A percentile compares a stretch with the other conserved stretches of the same genome.
Evolutionary conservation across 345 rosid genomes (phyloP).

Genomic region (Raphanus raphanistrum): DNA sequence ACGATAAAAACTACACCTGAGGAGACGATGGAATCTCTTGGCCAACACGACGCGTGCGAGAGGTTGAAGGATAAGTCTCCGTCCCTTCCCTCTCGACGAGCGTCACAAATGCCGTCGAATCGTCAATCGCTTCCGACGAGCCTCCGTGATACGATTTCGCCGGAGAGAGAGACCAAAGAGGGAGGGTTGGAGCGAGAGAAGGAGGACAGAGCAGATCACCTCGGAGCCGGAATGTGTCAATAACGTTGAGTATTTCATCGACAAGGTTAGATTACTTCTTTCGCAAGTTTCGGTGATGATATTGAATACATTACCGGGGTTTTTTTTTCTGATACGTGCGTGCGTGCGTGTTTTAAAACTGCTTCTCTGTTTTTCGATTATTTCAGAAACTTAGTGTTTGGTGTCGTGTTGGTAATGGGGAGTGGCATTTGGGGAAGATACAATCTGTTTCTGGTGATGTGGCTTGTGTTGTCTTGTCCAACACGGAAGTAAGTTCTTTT

Average conservation of each 20-base stretch:
- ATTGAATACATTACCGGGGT: not conserved
- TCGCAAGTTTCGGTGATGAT: not conserved
- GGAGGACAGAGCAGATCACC: not conserved
- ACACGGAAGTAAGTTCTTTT: slow-evolving; percentile 56
- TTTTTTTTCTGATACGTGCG: too few relatives aligned
- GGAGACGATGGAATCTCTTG: slow-evolving; percentile 66
- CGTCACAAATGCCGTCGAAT: slow-evolving; percentile 56
- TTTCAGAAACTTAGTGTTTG: slow-evolving; percentile 71
- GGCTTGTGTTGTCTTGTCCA: slow-evolving; percentile 55
- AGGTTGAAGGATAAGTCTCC: slow-evolving; percentile 71
- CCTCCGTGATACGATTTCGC: slow-evolving; percentile 31
- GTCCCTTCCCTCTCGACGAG: slow-evolving; percentile 69
- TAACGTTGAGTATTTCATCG: slow-evolving; percentile 63
- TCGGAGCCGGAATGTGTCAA: slow-evolving; percentile 50
- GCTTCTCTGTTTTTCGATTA: slow-evolving; percentile 17
- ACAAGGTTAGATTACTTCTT: slow-evolving; percentile 47
- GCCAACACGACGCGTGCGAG: slow-evolving; percentile 52
- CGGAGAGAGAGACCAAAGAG: slow-evolving; percentile 26
- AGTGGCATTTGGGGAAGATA: slow-evolving; percentile 74
- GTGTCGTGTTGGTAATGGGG: slow-evolving; percentile 58
- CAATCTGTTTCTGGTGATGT: slow-evolving; percentile 58
- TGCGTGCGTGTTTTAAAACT: not conserved
- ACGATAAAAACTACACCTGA: slow-evolving; percentile 65
- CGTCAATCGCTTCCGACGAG: slow-evolving; percentile 59
- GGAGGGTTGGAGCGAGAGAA: slow-evolving; percentile 25